phyloP scores from a whole-genome alignment of 1,284 basidiomycete species.

The Volvariella volvacea region DNA sequence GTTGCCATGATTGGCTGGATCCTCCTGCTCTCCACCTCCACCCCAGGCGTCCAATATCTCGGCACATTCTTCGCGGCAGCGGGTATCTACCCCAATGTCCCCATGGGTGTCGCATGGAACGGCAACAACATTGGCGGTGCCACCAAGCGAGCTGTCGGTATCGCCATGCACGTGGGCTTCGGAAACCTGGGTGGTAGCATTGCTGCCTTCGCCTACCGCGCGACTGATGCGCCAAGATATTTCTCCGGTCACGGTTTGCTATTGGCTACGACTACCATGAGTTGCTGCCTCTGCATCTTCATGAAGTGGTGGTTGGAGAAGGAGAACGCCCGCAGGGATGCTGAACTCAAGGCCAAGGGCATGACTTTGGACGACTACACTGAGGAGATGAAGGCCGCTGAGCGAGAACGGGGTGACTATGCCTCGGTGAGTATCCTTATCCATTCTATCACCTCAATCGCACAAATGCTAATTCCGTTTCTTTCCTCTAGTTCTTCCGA shows the following conservation, averaged over 20 bases:
- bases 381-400: constrained; percentile 18
- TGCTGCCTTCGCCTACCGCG: constrained; percentile 21
- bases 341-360: constrained; percentile 13
- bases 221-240: constrained; percentile 19
- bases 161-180: constrained; percentile 33
- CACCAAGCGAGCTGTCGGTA: constrained; percentile 36
- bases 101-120: constrained; percentile 28
- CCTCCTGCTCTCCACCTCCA: constrained; percentile 23
- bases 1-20: constrained; percentile 24
- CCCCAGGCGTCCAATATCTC: constrained; percentile 22
- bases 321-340: constrained; percentile 20
- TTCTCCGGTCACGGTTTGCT: constrained; percentile 23
- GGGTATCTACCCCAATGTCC: constrained; percentile 26
- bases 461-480: constrained; percentile 1
- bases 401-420: constrained; percentile 21
- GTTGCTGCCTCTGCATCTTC: constrained; percentile 14
- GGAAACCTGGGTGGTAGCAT: constrained; percentile 38
- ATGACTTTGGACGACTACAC: constrained; percentile 18
- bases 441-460: background rate
- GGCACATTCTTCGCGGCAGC: constrained; percentile 27
- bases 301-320: constrained; percentile 18
- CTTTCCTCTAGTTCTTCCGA: constrained; percentile 19
- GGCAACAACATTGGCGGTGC: constrained; percentile 38
- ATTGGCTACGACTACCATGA: constrained; percentile 20
- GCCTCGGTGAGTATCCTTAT: constrained; percentile 15